phyloP scores from a whole-genome alignment of 768 basidiomycete genomes.

The Amanita phalloides region DNA sequence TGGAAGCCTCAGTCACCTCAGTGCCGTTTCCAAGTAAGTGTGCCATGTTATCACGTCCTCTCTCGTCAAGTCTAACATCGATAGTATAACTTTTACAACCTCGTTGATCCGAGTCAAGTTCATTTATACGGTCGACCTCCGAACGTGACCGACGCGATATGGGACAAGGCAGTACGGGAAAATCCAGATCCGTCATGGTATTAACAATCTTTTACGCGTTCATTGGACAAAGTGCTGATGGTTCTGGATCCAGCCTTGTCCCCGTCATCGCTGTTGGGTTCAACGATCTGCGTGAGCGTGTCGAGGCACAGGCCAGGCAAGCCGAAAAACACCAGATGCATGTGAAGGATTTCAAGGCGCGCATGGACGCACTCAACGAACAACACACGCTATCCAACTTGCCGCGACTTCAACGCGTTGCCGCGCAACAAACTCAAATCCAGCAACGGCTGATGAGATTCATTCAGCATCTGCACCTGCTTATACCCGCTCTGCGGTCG shows the following conservation, averaged over 20 bases:
- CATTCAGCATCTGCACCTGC: conserved; percentile 66
- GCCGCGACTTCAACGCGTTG: conserved; percentile 53
- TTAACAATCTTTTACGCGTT: neutral
- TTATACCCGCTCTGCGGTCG: conserved; percentile 68
- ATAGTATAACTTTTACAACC: conserved; percentile 78
- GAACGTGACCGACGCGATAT: conserved; percentile 58
- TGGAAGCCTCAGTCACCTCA: conserved; percentile 62
- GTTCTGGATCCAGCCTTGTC: conserved; percentile 40
- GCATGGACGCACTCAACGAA: conserved; percentile 48
- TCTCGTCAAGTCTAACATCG: neutral
- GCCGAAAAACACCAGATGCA: conserved; percentile 58
- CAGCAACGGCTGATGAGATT: conserved; percentile 59
- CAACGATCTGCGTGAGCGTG: conserved; percentile 68
- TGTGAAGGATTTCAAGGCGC: conserved; percentile 59
- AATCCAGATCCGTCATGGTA: conserved; percentile 79
- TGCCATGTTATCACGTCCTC: neutral
- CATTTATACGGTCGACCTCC: conserved; percentile 58
- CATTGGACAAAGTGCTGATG: neutral
- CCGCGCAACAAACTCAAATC: conserved; percentile 56
- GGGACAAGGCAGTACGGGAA: conserved; percentile 71
- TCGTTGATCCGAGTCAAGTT: conserved; percentile 62
- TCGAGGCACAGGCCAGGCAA: conserved; percentile 64
- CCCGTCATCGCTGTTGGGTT: conserved; percentile 76
- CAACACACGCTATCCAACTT: conserved; percentile 58
- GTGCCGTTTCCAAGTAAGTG: conserved; percentile 71